Evolutionary conservation across 163 green algal genomes (phyloP), one percentile per base, ranked within the genome.

Genomic region (Dunaliella salina): DNA sequence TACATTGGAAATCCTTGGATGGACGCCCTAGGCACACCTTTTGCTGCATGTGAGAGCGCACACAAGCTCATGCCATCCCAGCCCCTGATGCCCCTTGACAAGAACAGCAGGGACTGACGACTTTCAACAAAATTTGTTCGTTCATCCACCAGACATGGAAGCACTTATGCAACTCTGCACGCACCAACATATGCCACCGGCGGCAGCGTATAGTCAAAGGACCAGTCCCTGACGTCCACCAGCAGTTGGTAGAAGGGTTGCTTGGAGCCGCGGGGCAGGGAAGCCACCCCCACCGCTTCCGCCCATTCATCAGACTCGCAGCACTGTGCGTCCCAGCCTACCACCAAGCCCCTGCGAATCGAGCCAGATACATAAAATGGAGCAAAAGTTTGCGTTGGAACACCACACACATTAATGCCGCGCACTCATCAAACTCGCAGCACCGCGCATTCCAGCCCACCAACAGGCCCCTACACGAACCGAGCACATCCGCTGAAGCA

Each of bases 101-200:
- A n/a, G n/a, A n/a, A n/a, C n/a, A n/a, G n/a, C n/a, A n/a, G n/a
- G n/a, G n/a, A n/a, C n/a, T n/a, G n/a, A n/a, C n/a, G n/a, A n/a
- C n/a, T n/a, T n/a, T n/a, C n/a, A n/a, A n/a, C n/a, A n/a, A n/a
- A n/a, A n/a, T n/a, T n/a, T n/a, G n/a, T n/a, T n/a, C n/a, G n/a
- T n/a, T n/a, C 8, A 50, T 8, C 40, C 8, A 3, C 40, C 40
- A 15, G 8, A 8, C 40, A 50, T 8, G 3, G 40, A 15, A 50
- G 40, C 59, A 57, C 78, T 5, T 17, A 57, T 1, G 22, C 78
- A 57, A 18, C 45, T 63, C 1, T 45, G 84, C 86, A 92, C 86
- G 97, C 90, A 13, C 94, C 72, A 4, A 95, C 94, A 87, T 98
- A 98, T 0, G 93, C 94, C 22, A 97, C 92, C 26, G 95, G 92